These are phyloP conservation scores for Solanum stenotomum DNA, from an alignment of 257 asterid genomes.

Conservation along the genomic window DNA sequence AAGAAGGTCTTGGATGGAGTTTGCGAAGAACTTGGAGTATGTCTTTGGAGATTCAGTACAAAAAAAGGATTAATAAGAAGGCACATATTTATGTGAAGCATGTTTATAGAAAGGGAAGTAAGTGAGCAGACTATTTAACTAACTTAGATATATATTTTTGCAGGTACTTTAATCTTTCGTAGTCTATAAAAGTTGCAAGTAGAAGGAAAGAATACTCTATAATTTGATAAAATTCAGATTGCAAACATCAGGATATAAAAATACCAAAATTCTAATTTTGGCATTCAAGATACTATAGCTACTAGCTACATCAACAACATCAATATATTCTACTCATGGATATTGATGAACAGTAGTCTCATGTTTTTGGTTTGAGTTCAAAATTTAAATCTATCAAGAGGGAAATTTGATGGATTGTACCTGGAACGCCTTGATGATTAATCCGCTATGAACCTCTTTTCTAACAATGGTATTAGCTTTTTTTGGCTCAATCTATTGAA, in stretches of 20 bases:
- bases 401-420: not conserved
- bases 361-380: not conserved
- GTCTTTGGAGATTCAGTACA: not conserved
- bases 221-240: too few species aligned
- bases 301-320: not conserved
- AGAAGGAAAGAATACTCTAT: not conserved
- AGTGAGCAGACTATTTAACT: not conserved
- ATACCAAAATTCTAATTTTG: not conserved
- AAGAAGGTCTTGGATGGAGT: not conserved
- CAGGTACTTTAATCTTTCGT: not conserved
- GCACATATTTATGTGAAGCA: not conserved
- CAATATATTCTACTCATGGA: not conserved
- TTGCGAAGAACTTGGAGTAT: not conserved
- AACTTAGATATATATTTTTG: not conserved
- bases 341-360: not conserved
- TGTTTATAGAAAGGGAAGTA: not conserved
- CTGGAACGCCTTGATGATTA: not conserved
- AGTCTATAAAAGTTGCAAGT: not conserved
- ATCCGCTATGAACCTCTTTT: not conserved
- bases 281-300: not conserved
- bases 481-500: not conserved
- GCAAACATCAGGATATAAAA: not conserved
- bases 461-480: not conserved
- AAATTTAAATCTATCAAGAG: too few species aligned
- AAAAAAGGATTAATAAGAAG: not conserved